phyloP scores from a whole-genome alignment of 257 asterid genomes.

The Rehmannia glutinosa region DNA sequence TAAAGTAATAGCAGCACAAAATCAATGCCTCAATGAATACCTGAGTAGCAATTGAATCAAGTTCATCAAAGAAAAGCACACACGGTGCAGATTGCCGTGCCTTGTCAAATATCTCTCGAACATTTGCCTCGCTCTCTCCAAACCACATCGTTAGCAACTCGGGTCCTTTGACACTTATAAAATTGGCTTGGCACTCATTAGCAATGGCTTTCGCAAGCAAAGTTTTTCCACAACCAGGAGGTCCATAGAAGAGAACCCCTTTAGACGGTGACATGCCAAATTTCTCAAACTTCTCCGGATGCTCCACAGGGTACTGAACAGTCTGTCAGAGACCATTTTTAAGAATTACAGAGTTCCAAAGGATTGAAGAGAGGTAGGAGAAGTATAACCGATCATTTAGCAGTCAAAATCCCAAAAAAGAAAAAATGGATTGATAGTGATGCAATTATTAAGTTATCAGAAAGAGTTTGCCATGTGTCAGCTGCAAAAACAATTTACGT shows the following conservation, averaged over 20 bases:
- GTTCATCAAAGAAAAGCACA: constrained; percentile 48
- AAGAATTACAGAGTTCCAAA: too few species aligned
- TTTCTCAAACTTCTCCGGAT: too few species aligned
- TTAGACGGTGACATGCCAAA: constrained; percentile 50
- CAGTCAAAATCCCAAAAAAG: too few species aligned
- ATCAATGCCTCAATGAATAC: neutral
- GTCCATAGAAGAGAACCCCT: constrained; percentile 48
- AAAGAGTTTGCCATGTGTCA: too few species aligned
- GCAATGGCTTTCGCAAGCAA: constrained; percentile 50
- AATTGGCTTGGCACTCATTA: constrained; percentile 43
- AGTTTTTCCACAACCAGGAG: constrained; percentile 55
- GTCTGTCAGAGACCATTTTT: constrained; percentile 18
- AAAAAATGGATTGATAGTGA: too few species aligned
- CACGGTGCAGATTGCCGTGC: constrained; percentile 47
- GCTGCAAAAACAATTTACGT: neutral
- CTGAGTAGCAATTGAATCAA: constrained; percentile 48
- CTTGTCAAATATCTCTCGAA: constrained; percentile 45
- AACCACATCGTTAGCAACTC: constrained; percentile 42
- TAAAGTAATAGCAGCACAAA: neutral
- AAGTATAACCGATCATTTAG: too few species aligned
- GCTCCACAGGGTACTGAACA: constrained; percentile 39
- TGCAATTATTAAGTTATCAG: too few species aligned
- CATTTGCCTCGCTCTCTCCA: constrained; percentile 47
- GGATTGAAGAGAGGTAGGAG: too few species aligned
- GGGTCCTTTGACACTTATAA: constrained; percentile 43